Evolutionary conservation across 108 stramenopile species (phyloP), one percentile per base, ranked within the genome.

Genomic region (Pseudonitzschia pungens): DNA sequence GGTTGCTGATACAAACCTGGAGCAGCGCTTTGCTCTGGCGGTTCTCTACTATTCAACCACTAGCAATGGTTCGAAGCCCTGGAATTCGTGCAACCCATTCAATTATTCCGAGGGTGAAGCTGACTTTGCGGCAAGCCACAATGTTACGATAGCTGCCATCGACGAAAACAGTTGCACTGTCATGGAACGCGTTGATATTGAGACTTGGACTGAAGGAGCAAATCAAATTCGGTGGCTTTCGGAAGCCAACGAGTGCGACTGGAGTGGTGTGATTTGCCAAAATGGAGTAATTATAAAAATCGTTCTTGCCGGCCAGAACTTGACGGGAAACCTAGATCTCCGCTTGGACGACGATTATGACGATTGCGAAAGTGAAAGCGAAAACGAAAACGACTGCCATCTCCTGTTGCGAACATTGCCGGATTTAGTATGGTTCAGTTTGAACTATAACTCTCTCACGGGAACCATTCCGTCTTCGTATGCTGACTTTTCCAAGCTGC

Each of bases 1-100:
- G 14, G 65, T 70, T 1, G 77, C 72, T 51, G 24, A 55, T 24
- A 1, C 9, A 24, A 2, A 55, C 3, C 68, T 93, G 26, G 65
- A 81, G 54, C 89, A 93, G 71, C 77, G 92, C 8, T 93, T 85
- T 59, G 63, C 87, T 12, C 32, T 87, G 62, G 89, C 88, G 14
- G 69, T 82, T 56, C 64, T 90, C 29, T 87, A 77, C 55, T 83
- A 78, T 57, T 58, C 80, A 24, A 71, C 83, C 15, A 75, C 78
- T 50, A 62, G 75, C 26, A 68, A 68, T 15, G 75, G 74, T 28
- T 26, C 15, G 24, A 50, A 9, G 26, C 70, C 70, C 32, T 86
- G 85, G 85, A n/a, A 50, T 24, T 77, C 78, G 15, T 86, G 85
- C 40, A 77, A 76, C 54, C 81, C 75, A 36, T 75, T 78, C 2